Evolutionary conservation across 139 green algal genomes (phyloP).

Genomic region (Picochlorum sp.): DNA sequence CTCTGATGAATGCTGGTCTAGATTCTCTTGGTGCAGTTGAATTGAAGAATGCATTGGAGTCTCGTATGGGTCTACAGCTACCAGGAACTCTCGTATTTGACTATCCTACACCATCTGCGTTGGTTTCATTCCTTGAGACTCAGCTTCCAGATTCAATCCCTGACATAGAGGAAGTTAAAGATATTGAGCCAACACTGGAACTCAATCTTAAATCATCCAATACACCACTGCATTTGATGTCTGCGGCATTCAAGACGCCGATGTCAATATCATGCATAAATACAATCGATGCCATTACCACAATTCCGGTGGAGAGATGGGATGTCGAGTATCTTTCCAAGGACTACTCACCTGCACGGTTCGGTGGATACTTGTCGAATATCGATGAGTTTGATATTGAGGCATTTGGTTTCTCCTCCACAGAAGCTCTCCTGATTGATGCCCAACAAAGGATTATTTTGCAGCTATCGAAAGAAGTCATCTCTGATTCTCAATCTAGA

Average conservation of each 20-base stretch:
- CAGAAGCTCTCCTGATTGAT: constrained; percentile 64
- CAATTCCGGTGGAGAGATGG: constrained; percentile 45
- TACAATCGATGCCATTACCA: constrained; percentile 31
- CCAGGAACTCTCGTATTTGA: constrained; percentile 80
- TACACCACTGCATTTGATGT: not conserved
- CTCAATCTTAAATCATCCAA: not conserved
- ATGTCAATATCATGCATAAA: constrained; percentile 11
- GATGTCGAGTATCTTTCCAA: constrained; percentile 34
- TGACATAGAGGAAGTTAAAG: not conserved
- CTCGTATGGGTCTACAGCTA: constrained; percentile 45
- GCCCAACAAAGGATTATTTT: constrained; percentile 74
- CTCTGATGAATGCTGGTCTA: constrained; percentile 69
- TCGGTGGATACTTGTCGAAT: constrained; percentile 56
- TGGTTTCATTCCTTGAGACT: constrained; percentile 19
- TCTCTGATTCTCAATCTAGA: not conserved
- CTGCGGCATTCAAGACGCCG: not conserved
- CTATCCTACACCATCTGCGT: constrained; percentile 56
- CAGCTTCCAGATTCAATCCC: constrained; percentile 6
- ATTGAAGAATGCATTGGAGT: constrained; percentile 48
- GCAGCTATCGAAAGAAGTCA: constrained; percentile 11
- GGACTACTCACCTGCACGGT: constrained; percentile 20
- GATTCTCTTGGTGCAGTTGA: constrained; percentile 64
- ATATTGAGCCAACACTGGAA: not conserved
- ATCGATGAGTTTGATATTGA: constrained; percentile 48
- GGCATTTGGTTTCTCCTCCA: constrained; percentile 39